A percentile compares a stretch with the other conserved stretches of the same genome.
Conservation (phyloP, 2,329 filamentous ascomycete species). For the Moelleriella libera region DNA sequence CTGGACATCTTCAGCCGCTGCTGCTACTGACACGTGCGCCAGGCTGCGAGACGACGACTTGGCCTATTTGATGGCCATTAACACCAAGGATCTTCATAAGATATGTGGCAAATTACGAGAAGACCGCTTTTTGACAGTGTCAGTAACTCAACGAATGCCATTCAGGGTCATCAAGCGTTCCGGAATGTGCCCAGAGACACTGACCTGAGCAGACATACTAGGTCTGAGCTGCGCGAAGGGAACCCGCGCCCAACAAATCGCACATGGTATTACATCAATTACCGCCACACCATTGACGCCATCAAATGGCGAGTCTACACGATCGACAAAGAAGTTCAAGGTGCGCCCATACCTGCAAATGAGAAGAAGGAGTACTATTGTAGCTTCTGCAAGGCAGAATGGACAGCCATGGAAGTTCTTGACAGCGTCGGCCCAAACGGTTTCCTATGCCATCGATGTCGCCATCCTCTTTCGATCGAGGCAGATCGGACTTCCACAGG, state of each 20-base stretch:
- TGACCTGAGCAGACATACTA: conserved; percentile 41
- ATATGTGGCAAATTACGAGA: conserved; percentile 74
- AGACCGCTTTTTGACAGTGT: conserved; percentile 74
- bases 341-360: conserved; percentile 60
- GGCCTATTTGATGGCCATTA: conserved; percentile 73
- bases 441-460: conserved; percentile 76
- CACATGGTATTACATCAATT: conserved; percentile 96
- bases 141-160: conserved; percentile 19
- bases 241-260: conserved; percentile 70
- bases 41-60: conserved; percentile 80
- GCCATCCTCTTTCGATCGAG: conserved; percentile 47
- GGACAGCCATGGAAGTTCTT: conserved; percentile 79
- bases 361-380: conserved; percentile 93
- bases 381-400: conserved; percentile 66
- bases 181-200: conserved; percentile 1
- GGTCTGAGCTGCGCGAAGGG: conserved; percentile 66
- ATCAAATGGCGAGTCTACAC: conserved; percentile 91
- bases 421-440: conserved; percentile 57
- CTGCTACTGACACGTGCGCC: conserved; percentile 9
- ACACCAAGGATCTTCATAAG: conserved; percentile 83
- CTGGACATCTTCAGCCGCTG: not conserved
- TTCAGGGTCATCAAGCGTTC: not conserved
- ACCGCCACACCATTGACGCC: conserved; percentile 83
- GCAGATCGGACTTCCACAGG: conserved; percentile 55
- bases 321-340: conserved; percentile 79